These are phyloP conservation scores for Phyllosticta paracitricarpa DNA, from an alignment of 2,329 filamentous ascomycete genomes.

Conservation along the genomic window DNA sequence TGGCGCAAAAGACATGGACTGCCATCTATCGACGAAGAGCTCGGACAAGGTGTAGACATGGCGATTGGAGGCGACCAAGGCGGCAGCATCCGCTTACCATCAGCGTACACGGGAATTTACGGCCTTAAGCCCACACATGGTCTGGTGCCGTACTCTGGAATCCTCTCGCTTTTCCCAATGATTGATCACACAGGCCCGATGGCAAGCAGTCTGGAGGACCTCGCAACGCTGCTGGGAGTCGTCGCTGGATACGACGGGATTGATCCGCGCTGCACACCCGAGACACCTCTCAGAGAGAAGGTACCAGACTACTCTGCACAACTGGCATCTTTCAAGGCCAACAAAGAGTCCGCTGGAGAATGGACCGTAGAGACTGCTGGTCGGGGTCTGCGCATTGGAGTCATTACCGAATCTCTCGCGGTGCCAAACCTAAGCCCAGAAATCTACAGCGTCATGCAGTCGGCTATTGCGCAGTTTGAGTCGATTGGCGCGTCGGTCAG, in stretches of 20 bases:
- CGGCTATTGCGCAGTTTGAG: constrained; percentile 28
- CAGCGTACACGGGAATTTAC: constrained; percentile 67
- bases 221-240: constrained; percentile 29
- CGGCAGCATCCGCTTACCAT: constrained; percentile 64
- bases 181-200: constrained; percentile 39
- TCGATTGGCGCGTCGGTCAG: constrained; percentile 35
- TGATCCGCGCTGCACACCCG: constrained; percentile 33
- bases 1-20: constrained; percentile 17
- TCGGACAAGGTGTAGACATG: constrained; percentile 26
- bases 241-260: constrained; percentile 38
- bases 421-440: constrained; percentile 28
- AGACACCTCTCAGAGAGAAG: constrained; percentile 26
- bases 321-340: constrained; percentile 18
- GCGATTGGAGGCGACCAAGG: constrained; percentile 56
- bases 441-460: constrained; percentile 29
- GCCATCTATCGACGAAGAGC: constrained; percentile 11
- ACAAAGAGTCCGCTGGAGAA: constrained; percentile 18
- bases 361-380: constrained; percentile 24
- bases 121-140: constrained; percentile 68
- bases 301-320: constrained; percentile 27
- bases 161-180: constrained; percentile 30
- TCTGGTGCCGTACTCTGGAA: constrained; percentile 37
- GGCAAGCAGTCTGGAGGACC: constrained; percentile 31
- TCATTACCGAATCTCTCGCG: constrained; percentile 37
- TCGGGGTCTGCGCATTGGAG: constrained; percentile 34